A percentile compares a stretch with the other conserved stretches of the same genome.
These are phyloP conservation scores for Pyricularia grisea DNA, from an alignment of 2,329 filamentous ascomycete genomes.

Conservation along the genomic window DNA sequence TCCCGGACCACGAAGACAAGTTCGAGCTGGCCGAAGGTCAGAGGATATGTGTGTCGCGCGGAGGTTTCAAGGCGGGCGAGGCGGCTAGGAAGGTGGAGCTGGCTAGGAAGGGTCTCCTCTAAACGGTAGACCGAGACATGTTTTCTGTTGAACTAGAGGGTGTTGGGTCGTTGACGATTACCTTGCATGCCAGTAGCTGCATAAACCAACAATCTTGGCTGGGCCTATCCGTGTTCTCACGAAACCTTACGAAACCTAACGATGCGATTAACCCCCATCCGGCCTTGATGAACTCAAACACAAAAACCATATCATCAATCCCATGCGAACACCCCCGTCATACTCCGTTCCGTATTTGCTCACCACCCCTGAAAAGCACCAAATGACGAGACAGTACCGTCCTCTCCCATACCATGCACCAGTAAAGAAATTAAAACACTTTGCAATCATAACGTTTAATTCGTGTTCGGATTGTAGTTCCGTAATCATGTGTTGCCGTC, in stretches of 20 bases:
- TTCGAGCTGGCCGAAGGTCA: slow-evolving; percentile 64
- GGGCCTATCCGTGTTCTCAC: neutral
- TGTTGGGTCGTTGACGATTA: neutral
- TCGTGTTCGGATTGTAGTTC: neutral
- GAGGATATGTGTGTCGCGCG: slow-evolving; percentile 64
- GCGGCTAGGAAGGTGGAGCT: slow-evolving; percentile 68
- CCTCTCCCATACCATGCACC: neutral
- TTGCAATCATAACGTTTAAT: neutral
- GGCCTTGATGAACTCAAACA: neutral
- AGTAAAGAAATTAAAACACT: neutral
- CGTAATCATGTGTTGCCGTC: neutral
- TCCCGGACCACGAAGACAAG: slow-evolving; percentile 67
- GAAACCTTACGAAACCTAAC: neutral
- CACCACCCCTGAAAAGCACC: neutral
- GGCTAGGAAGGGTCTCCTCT: slow-evolving; percentile 69
- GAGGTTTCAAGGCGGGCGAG: slow-evolving; percentile 64
- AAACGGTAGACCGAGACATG: slow-evolving; percentile 10
- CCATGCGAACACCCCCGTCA: neutral
- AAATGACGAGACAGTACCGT: neutral
- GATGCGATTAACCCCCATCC: neutral
- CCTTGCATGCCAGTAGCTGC: neutral
- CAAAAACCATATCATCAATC: neutral
- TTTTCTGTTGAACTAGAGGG: neutral
- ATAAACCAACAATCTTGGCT: neutral
- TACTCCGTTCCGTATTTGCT: neutral